These are phyloP conservation scores for Glarea lozoyensis DNA, from an alignment of 495 filamentous ascomycete genomes.

Conservation along the genomic window DNA sequence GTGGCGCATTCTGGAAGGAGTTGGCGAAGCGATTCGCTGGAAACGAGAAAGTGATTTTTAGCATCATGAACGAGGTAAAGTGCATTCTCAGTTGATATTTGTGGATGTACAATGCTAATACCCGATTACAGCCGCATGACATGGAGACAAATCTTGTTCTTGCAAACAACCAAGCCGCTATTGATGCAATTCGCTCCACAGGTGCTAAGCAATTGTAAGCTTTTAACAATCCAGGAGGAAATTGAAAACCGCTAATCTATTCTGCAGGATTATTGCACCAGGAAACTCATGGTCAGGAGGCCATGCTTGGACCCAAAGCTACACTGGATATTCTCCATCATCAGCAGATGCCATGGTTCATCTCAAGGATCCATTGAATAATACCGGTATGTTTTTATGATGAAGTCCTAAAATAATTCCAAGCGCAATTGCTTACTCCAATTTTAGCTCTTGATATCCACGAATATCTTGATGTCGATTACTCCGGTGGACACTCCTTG, in stretches of 20 bases:
- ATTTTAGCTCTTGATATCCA: constrained; percentile 34
- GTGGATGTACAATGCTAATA: background rate
- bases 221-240: background rate
- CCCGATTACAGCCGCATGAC: constrained; percentile 37
- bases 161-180: constrained; percentile 40
- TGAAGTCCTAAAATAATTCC: no score
- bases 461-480: constrained; percentile 43
- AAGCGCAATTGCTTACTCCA: background rate
- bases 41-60: constrained; percentile 43
- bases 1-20: constrained; percentile 41
- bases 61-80: constrained; percentile 31
- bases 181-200: constrained; percentile 35
- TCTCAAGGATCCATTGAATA: constrained; percentile 36
- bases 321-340: constrained; percentile 28
- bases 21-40: constrained; percentile 36
- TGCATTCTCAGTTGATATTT: background rate
- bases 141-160: constrained; percentile 37
- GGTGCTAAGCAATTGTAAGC: constrained; percentile 26
- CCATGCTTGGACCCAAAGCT: constrained; percentile 33
- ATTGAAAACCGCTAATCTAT: no score
- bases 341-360: constrained; percentile 32
- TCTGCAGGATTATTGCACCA: constrained; percentile 38
- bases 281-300: constrained; percentile 41
- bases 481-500: constrained; percentile 31
- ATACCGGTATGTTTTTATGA: constrained; percentile 26